These are phyloP conservation scores for Dactylellina drechsleri DNA, from an alignment of 2,329 filamentous ascomycete species.

Conservation along the genomic window DNA sequence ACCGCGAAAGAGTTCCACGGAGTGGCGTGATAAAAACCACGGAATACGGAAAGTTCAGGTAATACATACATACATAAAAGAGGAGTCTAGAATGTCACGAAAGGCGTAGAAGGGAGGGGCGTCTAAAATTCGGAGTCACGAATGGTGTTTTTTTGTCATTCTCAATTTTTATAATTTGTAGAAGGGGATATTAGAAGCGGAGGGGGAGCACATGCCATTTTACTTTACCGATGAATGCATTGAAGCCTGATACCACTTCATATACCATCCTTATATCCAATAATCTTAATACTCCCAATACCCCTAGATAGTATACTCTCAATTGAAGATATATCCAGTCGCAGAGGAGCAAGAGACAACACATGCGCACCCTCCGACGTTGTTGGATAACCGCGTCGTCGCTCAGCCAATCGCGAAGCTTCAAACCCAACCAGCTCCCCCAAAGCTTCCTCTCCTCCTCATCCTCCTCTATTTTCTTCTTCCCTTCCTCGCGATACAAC, in stretches of 20 bases:
- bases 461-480: background rate
- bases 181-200: background rate
- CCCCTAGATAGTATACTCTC: background rate
- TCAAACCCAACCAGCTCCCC: slow-evolving; percentile 44
- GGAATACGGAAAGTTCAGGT: background rate
- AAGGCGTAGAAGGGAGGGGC: no score
- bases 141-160: background rate
- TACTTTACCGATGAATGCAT: no score
- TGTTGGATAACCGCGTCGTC: slow-evolving; percentile 48
- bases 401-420: slow-evolving; percentile 54
- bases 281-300: no score
- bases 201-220: no score
- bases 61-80: slow-evolving; percentile 3
- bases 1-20: slow-evolving; percentile 43
- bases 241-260: background rate
- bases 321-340: background rate
- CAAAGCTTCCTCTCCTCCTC: slow-evolving; percentile 24
- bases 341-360: slow-evolving; percentile 24
- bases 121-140: no score
- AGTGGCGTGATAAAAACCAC: background rate
- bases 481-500: background rate
- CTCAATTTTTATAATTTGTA: background rate
- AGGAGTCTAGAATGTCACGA: background rate
- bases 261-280: background rate
- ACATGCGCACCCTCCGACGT: slow-evolving; percentile 31